These are phyloP conservation scores for Fusarium verrucosum DNA, from an alignment of 2,329 filamentous ascomycete genomes.

Conservation along the genomic window DNA sequence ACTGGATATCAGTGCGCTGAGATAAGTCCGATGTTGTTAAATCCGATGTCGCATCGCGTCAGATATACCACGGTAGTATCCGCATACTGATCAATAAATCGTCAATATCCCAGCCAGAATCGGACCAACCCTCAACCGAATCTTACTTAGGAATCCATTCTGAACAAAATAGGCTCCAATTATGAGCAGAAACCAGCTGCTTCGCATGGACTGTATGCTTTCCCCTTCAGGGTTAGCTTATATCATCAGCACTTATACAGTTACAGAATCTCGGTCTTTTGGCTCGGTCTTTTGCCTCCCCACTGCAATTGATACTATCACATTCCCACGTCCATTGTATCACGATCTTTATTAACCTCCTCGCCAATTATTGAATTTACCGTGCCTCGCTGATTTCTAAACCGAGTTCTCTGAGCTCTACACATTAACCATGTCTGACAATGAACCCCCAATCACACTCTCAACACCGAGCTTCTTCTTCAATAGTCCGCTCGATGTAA, in stretches of 20 bases:
- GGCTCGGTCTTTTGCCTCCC: conserved; percentile 26
- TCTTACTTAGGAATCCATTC: conserved; percentile 3
- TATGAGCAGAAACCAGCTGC: neutral
- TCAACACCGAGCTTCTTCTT: conserved; percentile 32
- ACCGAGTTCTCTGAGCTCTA: neutral
- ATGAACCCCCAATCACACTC: conserved; percentile 17
- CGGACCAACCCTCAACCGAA: conserved; percentile 19
- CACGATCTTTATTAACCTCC: neutral
- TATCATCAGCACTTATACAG: conserved; percentile 7
- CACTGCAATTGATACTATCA: neutral
- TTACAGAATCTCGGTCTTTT: conserved; percentile 27
- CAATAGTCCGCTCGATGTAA: conserved; percentile 16
- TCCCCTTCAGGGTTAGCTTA: conserved; percentile 13
- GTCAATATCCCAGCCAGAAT: neutral
- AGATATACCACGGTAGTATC: neutral
- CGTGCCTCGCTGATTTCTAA: conserved; percentile 14
- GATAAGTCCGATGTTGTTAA: neutral
- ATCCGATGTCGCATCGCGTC: neutral
- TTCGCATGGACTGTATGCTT: neutral
- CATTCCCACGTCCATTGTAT: neutral
- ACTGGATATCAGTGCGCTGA: neutral
- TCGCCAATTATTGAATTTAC: conserved; percentile 14
- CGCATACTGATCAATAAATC: neutral
- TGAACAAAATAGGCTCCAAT: neutral
- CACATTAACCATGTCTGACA: conserved; percentile 5